Percentiles rank a stretch among this genome's conserved stretches.
These are phyloP conservation scores for Fusarium poae DNA, from an alignment of 2,329 filamentous ascomycete genomes.

Conservation along the genomic window DNA sequence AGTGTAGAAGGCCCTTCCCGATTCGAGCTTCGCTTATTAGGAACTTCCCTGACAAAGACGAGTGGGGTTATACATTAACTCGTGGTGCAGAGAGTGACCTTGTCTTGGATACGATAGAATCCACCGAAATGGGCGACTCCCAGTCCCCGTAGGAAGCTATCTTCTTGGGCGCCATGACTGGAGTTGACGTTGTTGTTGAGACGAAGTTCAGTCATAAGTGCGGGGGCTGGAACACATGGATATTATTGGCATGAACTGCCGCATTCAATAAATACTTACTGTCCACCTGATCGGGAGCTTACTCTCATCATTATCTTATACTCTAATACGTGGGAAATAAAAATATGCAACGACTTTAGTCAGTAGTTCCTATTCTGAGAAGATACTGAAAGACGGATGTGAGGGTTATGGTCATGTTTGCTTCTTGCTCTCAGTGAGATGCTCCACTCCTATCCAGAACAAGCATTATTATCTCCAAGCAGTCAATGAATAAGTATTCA, in stretches of 20 bases:
- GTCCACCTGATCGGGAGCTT: neutral
- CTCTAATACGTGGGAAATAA: neutral
- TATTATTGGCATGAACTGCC: neutral
- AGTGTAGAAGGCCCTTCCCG: slow-evolving; percentile 55
- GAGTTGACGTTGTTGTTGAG: slow-evolving; percentile 8
- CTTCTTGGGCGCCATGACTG: slow-evolving; percentile 36
- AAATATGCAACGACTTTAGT: neutral
- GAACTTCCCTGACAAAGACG: no score
- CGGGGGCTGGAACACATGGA: slow-evolving; percentile 19
- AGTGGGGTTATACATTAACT: slow-evolving; percentile 51
- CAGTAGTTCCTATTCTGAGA: neutral
- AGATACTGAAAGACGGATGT: neutral
- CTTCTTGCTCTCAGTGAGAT: neutral
- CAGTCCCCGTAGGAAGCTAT: slow-evolving; percentile 56
- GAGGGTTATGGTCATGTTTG: neutral
- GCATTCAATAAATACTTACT: neutral
- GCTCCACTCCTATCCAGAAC: neutral
- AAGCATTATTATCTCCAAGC: no score
- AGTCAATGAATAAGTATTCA: neutral
- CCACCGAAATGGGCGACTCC: slow-evolving; percentile 56
- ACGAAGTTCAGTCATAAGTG: slow-evolving; percentile 18
- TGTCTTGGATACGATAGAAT: slow-evolving; percentile 55
- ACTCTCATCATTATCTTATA: neutral
- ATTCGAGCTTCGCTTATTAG: slow-evolving; percentile 39
- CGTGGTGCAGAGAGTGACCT: slow-evolving; percentile 53